These are phyloP conservation scores for Aspergillus diversus DNA, from an alignment of 495 filamentous ascomycete genomes.

Conservation along the genomic window DNA sequence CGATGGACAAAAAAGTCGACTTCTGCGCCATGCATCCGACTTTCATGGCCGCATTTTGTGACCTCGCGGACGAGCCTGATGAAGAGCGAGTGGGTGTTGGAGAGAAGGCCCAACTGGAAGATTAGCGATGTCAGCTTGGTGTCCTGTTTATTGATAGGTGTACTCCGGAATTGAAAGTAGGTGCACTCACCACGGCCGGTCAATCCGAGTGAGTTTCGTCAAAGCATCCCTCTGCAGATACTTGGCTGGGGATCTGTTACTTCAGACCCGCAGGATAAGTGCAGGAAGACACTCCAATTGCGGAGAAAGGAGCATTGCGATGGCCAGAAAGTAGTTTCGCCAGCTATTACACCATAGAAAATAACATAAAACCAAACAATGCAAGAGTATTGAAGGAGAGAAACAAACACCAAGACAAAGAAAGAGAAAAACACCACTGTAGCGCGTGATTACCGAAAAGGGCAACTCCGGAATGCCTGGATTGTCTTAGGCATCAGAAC, in stretches of 20 bases:
- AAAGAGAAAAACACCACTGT: too few relatives aligned
- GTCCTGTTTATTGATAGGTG: neutral
- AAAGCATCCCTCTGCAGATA: neutral
- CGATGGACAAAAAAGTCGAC: too few relatives aligned
- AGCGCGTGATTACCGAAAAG: too few relatives aligned
- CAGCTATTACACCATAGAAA: too few relatives aligned
- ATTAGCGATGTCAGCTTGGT: neutral
- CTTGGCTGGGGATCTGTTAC: neutral
- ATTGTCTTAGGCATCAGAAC: too few relatives aligned
- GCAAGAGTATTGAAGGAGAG: neutral
- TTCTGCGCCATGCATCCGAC: too few relatives aligned
- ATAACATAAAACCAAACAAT: neutral
- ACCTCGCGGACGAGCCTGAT: too few relatives aligned
- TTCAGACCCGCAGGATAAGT: neutral
- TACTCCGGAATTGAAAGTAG: neutral
- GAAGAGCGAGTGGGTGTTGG: too few relatives aligned
- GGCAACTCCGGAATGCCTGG: too few relatives aligned
- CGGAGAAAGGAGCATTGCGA: neutral
- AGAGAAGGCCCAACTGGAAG: too few relatives aligned
- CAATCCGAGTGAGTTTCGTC: conserved; percentile 18
- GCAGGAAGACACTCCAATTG: neutral
- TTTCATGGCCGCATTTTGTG: too few relatives aligned
- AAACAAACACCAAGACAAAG: too few relatives aligned
- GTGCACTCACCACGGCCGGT: neutral
- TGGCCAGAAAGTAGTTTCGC: neutral